Percentiles rank a stretch among this genome's conserved stretches.
These are phyloP conservation scores for Calonectria hongkongensis DNA, from an alignment of 2,329 filamentous ascomycete genomes.

Conservation along the genomic window DNA sequence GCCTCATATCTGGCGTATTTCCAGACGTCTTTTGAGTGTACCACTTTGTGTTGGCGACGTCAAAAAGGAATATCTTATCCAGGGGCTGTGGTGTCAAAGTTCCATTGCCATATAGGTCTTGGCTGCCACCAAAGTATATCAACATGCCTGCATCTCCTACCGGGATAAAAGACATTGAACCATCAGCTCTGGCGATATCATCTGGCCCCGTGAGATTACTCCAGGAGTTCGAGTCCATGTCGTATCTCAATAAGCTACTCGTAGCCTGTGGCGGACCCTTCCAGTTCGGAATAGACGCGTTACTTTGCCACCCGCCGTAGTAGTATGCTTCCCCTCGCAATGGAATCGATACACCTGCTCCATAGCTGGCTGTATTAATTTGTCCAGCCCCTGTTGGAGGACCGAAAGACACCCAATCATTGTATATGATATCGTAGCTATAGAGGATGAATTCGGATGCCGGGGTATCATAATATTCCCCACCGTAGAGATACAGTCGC, in stretches of 20 bases:
- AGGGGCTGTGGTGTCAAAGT: conserved; percentile 27
- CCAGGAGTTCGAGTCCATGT: conserved; percentile 23
- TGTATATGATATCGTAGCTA: conserved; percentile 35
- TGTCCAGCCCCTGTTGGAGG: neutral
- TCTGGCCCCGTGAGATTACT: conserved; percentile 22
- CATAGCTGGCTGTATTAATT: conserved; percentile 19
- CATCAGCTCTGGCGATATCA: conserved; percentile 28
- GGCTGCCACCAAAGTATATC: conserved; percentile 35
- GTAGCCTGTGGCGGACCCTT: conserved; percentile 14
- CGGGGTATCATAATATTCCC: conserved; percentile 25
- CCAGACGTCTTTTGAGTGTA: conserved; percentile 33
- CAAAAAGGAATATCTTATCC: conserved; percentile 36
- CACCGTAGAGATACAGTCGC: conserved; percentile 37
- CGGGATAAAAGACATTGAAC: conserved; percentile 35
- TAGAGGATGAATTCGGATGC: conserved; percentile 13
- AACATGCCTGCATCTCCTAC: conserved; percentile 35
- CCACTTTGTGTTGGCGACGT: conserved; percentile 29
- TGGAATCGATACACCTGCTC: conserved; percentile 31
- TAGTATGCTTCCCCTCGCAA: conserved; percentile 35
- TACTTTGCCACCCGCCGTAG: conserved; percentile 35
- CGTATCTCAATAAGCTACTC: conserved; percentile 13
- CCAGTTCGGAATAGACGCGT: conserved; percentile 34
- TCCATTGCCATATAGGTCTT: conserved; percentile 9
- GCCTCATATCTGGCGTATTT: conserved; percentile 27
- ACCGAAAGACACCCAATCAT: conserved; percentile 35